Evolutionary conservation across 345 rosid genomes (phyloP).

Genomic region (Durio zibethinus): DNA sequence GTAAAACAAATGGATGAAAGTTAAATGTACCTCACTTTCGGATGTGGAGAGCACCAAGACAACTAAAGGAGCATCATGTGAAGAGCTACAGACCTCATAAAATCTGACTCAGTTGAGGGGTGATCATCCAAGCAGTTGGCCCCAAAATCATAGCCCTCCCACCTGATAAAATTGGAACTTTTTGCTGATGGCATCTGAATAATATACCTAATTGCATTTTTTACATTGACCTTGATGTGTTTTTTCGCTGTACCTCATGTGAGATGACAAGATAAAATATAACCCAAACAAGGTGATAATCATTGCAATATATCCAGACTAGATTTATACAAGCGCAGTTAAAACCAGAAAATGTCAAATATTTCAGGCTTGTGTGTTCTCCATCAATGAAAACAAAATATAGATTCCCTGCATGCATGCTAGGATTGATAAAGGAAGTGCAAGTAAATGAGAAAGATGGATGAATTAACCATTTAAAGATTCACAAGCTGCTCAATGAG

Average conservation of each 20-base stretch:
- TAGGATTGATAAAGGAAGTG: not conserved
- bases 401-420: not conserved
- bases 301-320: not conserved
- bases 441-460: not conserved
- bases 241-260: not conserved
- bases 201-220: not conserved
- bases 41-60: not conserved
- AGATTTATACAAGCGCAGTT: not conserved
- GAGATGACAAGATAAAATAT: not conserved
- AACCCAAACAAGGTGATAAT: not conserved
- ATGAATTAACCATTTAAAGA: not conserved
- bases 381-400: not conserved
- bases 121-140: not conserved
- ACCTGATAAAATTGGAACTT: not conserved
- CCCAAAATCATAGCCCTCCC: not conserved
- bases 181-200: not conserved
- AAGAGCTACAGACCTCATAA: not conserved
- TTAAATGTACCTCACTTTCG: not conserved
- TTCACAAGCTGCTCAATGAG: not conserved
- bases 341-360: not conserved
- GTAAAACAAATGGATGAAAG: not conserved
- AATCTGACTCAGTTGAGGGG: not conserved
- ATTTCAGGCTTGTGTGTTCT: not conserved
- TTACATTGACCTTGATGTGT: not conserved
- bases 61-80: not conserved